Conservation (phyloP, 2,329 filamentous ascomycete species). For the Claviceps pusilla region DNA sequence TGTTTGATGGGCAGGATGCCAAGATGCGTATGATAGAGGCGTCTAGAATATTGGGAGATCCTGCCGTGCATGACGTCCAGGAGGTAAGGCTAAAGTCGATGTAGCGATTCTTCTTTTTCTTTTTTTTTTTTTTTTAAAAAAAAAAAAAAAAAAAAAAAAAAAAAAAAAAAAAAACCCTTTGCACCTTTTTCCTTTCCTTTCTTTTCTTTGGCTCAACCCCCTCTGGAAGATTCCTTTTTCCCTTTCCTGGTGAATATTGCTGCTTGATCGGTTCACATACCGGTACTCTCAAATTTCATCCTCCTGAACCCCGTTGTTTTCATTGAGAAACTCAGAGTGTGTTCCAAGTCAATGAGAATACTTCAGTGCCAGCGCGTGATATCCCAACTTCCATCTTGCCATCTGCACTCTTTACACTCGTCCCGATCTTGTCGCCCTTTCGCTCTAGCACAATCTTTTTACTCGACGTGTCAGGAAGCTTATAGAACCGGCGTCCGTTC, state of each 20-base stretch:
- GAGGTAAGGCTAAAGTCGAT: too few relatives aligned
- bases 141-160: too few relatives aligned
- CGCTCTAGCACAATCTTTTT: conserved; percentile 24
- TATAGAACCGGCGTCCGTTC: conserved; percentile 40
- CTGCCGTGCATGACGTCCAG: not conserved
- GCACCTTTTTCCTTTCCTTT: too few relatives aligned
- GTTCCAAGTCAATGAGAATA: conserved; percentile 27
- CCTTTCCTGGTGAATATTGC: not conserved
- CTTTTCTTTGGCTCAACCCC: not conserved
- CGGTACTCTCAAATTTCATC: not conserved
- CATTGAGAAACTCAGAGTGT: not conserved
- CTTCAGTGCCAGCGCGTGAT: conserved; percentile 24
- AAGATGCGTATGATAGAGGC: conserved; percentile 13
- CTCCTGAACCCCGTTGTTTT: not conserved
- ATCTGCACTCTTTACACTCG: conserved; percentile 23
- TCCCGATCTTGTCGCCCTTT: conserved; percentile 24
- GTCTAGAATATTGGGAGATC: conserved; percentile 6
- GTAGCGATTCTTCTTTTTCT: too few relatives aligned
- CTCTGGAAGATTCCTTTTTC: not conserved
- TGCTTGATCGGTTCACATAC: not conserved
- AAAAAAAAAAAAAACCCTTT: too few relatives aligned
- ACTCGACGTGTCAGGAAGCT: conserved; percentile 16
- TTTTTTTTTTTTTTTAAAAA: too few relatives aligned
- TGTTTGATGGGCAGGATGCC: conserved; percentile 17
- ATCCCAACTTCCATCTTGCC: conserved; percentile 28